Percentiles rank a stretch among this genome's conserved stretches.
phyloP scores from a whole-genome alignment of 805 yeast genomes.

The Kodamaea kakaduensis region DNA sequence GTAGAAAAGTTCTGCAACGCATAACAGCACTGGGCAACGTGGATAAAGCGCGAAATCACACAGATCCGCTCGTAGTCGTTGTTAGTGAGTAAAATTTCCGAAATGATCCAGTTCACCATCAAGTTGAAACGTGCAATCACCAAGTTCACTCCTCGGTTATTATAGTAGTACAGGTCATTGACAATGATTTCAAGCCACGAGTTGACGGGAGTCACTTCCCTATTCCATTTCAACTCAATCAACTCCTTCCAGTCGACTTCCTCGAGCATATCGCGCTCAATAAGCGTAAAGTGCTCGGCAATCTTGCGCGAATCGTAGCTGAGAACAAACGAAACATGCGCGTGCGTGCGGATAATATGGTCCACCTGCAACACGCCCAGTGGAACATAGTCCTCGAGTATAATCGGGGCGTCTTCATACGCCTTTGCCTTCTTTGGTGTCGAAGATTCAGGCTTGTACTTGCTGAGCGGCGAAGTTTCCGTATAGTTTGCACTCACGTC shows the following conservation, averaged over 20 bases:
- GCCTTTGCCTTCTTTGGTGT: slow-evolving; percentile 12
- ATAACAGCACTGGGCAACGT: slow-evolving; percentile 73
- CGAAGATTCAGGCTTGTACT: background rate
- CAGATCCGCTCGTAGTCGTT: slow-evolving; percentile 55
- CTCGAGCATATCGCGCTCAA: slow-evolving; percentile 77
- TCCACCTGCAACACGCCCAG: slow-evolving; percentile 34
- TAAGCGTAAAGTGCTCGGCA: slow-evolving; percentile 79
- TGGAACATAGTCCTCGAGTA: slow-evolving; percentile 33
- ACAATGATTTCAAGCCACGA: slow-evolving; percentile 81
- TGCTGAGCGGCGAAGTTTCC: background rate
- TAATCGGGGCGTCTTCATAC: slow-evolving; percentile 26
- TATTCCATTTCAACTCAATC: slow-evolving; percentile 70
- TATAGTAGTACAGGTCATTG: slow-evolving; percentile 44
- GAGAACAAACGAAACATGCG: slow-evolving; percentile 80
- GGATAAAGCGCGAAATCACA: slow-evolving; percentile 81
- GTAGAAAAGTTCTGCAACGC: slow-evolving; percentile 79
- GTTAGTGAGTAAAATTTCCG: slow-evolving; percentile 75
- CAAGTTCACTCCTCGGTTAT: slow-evolving; percentile 70
- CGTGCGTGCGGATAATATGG: slow-evolving; percentile 40
- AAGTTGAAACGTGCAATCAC: slow-evolving; percentile 83
- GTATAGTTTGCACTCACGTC: slow-evolving; percentile 15
- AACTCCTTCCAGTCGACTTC: slow-evolving; percentile 93
- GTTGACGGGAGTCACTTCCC: slow-evolving; percentile 59
- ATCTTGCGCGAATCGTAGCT: slow-evolving; percentile 62
- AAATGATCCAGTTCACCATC: slow-evolving; percentile 86